Evolutionary conservation across 768 basidiomycete genomes (phyloP).

Genomic region (Termitomyces sp.): DNA sequence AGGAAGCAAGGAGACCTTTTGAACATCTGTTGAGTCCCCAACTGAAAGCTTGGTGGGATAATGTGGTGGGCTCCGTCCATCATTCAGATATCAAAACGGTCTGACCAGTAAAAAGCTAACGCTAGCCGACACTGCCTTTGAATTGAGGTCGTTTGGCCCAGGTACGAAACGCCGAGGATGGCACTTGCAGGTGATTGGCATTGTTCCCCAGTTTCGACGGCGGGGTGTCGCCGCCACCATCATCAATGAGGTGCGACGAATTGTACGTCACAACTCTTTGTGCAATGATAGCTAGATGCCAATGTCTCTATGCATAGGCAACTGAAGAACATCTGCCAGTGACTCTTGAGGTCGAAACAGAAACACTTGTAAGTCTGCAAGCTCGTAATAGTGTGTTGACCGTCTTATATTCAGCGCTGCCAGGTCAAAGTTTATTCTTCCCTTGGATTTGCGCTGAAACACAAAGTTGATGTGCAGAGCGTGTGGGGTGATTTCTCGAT

Average conservation of each 20-base stretch:
- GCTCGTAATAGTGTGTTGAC: not conserved
- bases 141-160: constrained; percentile 11
- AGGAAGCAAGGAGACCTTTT: constrained; percentile 5
- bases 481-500: constrained; percentile 9
- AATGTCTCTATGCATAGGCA: not conserved
- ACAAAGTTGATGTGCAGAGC: constrained; percentile 6
- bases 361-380: constrained; percentile 1
- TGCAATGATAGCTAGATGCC: not conserved
- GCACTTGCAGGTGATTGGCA: constrained; percentile 14
- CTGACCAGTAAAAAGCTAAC: constrained; percentile 2
- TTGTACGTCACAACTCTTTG: not conserved
- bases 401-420: not conserved
- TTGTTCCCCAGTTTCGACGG: constrained; percentile 9
- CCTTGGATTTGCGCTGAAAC: constrained; percentile 9
- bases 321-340: constrained; percentile 5
- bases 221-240: constrained; percentile 11
- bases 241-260: constrained; percentile 7
- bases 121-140: constrained; percentile 6
- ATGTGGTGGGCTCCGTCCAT: not conserved
- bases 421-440: constrained; percentile 9
- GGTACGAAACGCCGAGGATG: constrained; percentile 11
- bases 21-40: constrained; percentile 7
- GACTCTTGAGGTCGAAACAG: constrained; percentile 9
- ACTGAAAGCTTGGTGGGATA: constrained; percentile 9
- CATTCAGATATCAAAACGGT: not conserved